Base-by-base conservation (phyloP, 129 eudicot genomes). In the Chrysanthemum seticuspe region DNA sequence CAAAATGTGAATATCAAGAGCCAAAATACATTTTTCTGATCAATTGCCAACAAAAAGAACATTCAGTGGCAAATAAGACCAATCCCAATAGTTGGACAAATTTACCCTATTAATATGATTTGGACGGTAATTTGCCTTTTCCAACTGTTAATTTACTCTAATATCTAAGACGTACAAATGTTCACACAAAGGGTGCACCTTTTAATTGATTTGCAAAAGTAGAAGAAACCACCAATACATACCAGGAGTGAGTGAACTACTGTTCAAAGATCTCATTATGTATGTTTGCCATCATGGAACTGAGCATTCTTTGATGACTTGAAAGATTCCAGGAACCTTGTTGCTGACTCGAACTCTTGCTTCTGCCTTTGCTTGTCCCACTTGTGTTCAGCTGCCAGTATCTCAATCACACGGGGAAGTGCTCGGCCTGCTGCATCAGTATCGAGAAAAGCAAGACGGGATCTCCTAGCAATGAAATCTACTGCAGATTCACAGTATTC, bases 281-380 rank as follows among this genome's bases (percentile, higher is more conserved):
- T 75, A 84, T 93, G 98, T 60, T 93, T 93, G 66, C 97, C 97
- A 21, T 93, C 98, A 71, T 86, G 85, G 70, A 90, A 87, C 71
- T 90, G 98, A 18, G 98, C 97, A 66, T 94, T 94, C 71, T 80
- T 86, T 45, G 89, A 85, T 53, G 98, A 86, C 80, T 90, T 94
- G 74, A 90, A 94, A 50, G 98, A 86, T 82, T 90, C 83, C 21
- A 94, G 83, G 62, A 94, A 94, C 65, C 69, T 81, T 52, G 76
- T 82, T 70, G 89, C 93, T 49, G 82, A 79, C 75, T 86, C 62
- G 0, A 83, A 14, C 84, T 94, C 98, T 52, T 78, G 79, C 58
- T 81, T 82, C 86, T 84, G 87, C 83, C 97, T 87, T 21, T 77
- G 78, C 68, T 90, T 90, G 59, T 88, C 91, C 98, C 98, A 94